phyloP scores from a whole-genome alignment of 495 filamentous ascomycete genomes.

The Pseudotulostoma volvatum region DNA sequence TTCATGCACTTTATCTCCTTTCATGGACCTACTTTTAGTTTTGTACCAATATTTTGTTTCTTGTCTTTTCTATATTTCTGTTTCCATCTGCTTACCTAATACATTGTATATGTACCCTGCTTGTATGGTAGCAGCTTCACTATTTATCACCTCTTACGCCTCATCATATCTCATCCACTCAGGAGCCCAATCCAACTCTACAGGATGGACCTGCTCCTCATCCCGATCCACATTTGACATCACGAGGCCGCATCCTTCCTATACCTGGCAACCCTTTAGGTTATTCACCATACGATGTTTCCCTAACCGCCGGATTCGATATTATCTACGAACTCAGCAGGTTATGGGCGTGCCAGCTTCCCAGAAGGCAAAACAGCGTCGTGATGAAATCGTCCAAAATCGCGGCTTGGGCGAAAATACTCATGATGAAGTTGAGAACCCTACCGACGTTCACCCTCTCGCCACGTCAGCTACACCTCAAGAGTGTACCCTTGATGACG shows the following conservation, averaged over 20 bases:
- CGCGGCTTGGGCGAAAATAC: neutral
- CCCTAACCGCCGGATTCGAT: neutral
- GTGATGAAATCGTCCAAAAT: neutral
- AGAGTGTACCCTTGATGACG: neutral
- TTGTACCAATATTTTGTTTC: no score
- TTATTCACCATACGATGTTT: neutral
- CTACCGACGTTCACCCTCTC: neutral
- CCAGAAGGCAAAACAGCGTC: neutral
- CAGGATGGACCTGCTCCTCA: neutral
- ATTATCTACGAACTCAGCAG: neutral
- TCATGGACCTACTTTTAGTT: no score
- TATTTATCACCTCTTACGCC: no score
- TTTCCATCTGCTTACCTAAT: no score
- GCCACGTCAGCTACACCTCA: no score
- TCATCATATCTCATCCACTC: no score
- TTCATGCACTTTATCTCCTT: no score
- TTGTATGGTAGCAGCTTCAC: no score
- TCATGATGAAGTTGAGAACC: neutral
- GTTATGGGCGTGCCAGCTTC: neutral
- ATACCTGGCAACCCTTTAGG: neutral
- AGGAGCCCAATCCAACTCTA: constrained; percentile 54
- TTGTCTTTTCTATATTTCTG: no score
- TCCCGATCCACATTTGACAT: neutral
- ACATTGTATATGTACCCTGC: no score
- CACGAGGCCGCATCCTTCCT: neutral